Conservation (phyloP, 1,139 yeast species). For the Pichia sp. region DNA sequence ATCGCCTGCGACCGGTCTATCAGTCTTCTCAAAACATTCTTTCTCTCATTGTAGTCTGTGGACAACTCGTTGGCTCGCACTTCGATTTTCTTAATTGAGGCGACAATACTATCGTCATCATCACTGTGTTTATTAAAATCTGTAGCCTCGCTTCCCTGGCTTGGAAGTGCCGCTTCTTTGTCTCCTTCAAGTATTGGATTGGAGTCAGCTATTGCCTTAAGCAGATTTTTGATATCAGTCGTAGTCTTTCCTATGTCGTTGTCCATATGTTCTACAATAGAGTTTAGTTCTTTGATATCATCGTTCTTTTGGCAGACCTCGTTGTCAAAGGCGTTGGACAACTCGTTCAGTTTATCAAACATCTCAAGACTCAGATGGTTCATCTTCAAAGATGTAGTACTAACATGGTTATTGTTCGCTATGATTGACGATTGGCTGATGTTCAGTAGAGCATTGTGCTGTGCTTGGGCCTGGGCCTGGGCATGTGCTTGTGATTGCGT, state of each 20-base stretch:
- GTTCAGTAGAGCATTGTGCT: conserved; percentile 3
- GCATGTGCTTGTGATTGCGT: not conserved
- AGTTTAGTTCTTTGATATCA: conserved; percentile 29
- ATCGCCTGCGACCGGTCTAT: conserved; percentile 56
- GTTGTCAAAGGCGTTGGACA: conserved; percentile 52
- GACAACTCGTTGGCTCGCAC: conserved; percentile 34
- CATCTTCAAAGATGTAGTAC: conserved; percentile 36
- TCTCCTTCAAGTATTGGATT: not conserved
- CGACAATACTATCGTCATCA: not conserved
- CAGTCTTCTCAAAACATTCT: conserved; percentile 37
- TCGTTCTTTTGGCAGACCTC: conserved; percentile 49
- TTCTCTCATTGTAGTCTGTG: conserved; percentile 36
- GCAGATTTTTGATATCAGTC: conserved; percentile 15
- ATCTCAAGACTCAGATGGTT: conserved; percentile 43
- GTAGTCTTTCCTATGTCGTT: conserved; percentile 27
- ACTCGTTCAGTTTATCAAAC: conserved; percentile 45
- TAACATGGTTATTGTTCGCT: conserved; percentile 1
- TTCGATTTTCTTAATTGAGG: conserved; percentile 4
- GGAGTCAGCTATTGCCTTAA: not conserved
- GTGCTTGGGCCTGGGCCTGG: not conserved
- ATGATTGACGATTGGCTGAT: conserved; percentile 5
- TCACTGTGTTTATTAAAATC: not conserved
- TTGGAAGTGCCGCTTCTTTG: not conserved
- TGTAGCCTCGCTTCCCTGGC: not conserved
- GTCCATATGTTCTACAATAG: conserved; percentile 29